Conservation (phyloP, 1,284 basidiomycete species). For the Coniophora puteana region DNA sequence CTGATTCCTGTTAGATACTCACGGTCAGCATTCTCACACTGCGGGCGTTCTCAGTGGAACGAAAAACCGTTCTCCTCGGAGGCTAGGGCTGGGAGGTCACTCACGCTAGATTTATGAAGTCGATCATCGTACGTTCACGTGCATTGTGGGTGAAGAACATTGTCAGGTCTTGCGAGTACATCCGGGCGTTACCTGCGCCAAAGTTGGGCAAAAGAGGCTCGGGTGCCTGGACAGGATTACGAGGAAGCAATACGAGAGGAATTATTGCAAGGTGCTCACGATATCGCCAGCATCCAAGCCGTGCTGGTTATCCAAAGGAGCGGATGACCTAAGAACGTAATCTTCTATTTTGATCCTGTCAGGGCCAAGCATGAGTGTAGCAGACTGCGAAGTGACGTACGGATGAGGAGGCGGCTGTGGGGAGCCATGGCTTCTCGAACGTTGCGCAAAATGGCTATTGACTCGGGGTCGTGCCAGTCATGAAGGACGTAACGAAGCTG, state of each 20-base stretch:
- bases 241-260: constrained; percentile 6
- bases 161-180: constrained; percentile 30
- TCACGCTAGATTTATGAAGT: constrained; percentile 11
- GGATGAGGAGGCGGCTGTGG: constrained; percentile 24
- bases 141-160: constrained; percentile 31
- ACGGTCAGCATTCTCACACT: not conserved
- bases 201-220: constrained; percentile 33
- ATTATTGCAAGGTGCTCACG: too few relatives aligned
- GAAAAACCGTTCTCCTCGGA: too few relatives aligned
- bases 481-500: constrained; percentile 24
- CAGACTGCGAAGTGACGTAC: constrained; percentile 16
- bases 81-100: constrained; percentile 3
- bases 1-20: not conserved
- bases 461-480: constrained; percentile 22
- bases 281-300: too few relatives aligned
- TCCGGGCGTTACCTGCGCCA: constrained; percentile 28
- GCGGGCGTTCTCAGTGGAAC: too few relatives aligned
- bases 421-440: constrained; percentile 18
- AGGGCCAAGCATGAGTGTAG: not conserved
- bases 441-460: constrained; percentile 16
- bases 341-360: constrained; percentile 19
- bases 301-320: too few relatives aligned
- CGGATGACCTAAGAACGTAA: constrained; percentile 11
- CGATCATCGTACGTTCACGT: constrained; percentile 25
- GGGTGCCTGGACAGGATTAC: constrained; percentile 22